Evolutionary conservation across 768 basidiomycete genomes (phyloP), one percentile per base, ranked within the genome.

Genomic region (Rhizopogon sp.): DNA sequence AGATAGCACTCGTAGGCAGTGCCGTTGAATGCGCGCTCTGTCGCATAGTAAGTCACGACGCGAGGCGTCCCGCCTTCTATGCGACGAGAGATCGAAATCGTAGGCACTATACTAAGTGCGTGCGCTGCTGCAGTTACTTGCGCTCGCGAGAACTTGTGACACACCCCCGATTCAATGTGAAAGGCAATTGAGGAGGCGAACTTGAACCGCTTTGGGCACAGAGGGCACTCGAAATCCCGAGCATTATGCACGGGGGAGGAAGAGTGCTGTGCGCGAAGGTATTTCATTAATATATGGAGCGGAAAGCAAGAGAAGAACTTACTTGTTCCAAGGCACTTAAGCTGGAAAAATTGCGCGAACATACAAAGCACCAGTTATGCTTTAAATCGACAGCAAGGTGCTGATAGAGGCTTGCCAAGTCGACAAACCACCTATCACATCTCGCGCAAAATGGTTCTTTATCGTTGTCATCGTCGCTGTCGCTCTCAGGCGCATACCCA

Each of bases 101-200:
- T 61, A n/a, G 72, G 69, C 14, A 63, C 57, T n/a, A 74, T 65
- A 4, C 68, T 59, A 50, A 74, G 61, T 1, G 60, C 50, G 40
- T 71, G 68, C 31, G 74, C 66, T 5, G 65, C 66, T 0, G 60
- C 63, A 1, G 73, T 77, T 52, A 78, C 70, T 28, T 74, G 67
- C 44, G 68, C 67, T 20, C 75, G 67, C 39, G 62, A 70, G 33
- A 76, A 60, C 10, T 65, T 65, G 39, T 69, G 66, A 52, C 74
- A 74, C 1, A 49, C 42, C 4, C 74, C 76, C 2, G 70, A 70
- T 54, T 77, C 77, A 52, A 77, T 63, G 56, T 78, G 77, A 10
- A 64, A 60, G 2, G 73, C 69, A 7, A 77, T 66, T 3, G 67
- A 69, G 17, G 76, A 74, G 5, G 69, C 63, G 16, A 63, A 16